Evolutionary conservation across 495 filamentous ascomycete species (phyloP).

Genomic region (Hypoxylon rickii): DNA sequence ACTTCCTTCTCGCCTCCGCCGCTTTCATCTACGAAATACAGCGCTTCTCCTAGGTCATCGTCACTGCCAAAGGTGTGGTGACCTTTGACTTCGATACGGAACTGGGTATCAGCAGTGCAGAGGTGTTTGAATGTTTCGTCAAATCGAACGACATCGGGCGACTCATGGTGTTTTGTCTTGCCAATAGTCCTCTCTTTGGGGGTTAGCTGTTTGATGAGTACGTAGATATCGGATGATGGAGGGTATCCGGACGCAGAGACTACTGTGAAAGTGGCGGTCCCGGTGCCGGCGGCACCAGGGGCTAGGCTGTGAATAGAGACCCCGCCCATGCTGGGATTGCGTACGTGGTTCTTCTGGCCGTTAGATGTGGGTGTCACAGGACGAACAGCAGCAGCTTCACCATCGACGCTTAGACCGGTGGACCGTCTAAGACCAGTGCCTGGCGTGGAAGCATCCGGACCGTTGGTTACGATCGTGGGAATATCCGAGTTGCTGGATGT

Average conservation of each 20-base stretch:
- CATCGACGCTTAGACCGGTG: slow-evolving; percentile 35
- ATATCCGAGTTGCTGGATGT: slow-evolving; percentile 43
- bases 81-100: slow-evolving; percentile 81
- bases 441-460: slow-evolving; percentile 40
- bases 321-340: slow-evolving; percentile 70
- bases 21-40: slow-evolving; percentile 91
- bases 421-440: slow-evolving; percentile 43
- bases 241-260: slow-evolving; percentile 81
- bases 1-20: slow-evolving; percentile 77
- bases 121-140: slow-evolving; percentile 78
- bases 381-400: slow-evolving; percentile 28
- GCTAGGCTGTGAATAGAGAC: slow-evolving; percentile 62
- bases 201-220: slow-evolving; percentile 68
- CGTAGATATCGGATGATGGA: slow-evolving; percentile 75
- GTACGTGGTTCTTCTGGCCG: slow-evolving; percentile 56
- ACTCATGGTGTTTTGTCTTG: slow-evolving; percentile 85
- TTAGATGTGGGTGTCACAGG: slow-evolving; percentile 48
- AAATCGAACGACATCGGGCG: slow-evolving; percentile 61
- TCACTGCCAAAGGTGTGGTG: slow-evolving; percentile 83
- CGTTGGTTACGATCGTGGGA: slow-evolving; percentile 51
- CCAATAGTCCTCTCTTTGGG: slow-evolving; percentile 76
- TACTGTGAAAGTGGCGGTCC: slow-evolving; percentile 80
- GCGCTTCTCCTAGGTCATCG: slow-evolving; percentile 74
- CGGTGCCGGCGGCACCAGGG: slow-evolving; percentile 61
- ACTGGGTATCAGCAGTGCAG: slow-evolving; percentile 82